phyloP scores from a whole-genome alignment of 176 grass and related monocot species.

The Pharus latifolius region DNA sequence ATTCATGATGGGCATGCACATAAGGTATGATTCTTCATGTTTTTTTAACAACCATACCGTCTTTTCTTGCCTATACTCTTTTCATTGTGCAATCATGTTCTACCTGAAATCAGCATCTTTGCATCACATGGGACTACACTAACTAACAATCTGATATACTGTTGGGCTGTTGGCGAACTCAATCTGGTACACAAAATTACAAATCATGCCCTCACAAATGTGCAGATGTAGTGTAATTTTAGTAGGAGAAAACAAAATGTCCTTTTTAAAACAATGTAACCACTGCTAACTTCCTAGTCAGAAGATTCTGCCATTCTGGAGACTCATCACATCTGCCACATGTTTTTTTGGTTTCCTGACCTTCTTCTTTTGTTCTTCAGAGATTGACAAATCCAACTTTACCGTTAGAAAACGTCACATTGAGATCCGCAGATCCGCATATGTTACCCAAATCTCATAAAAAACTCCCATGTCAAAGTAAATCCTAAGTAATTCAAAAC shows the following conservation, averaged over 20 bases:
- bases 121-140: conserved; percentile 31
- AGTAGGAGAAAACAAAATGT: background rate
- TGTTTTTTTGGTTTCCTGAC: too few relatives aligned
- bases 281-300: background rate
- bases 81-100: conserved; percentile 46
- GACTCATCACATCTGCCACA: background rate
- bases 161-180: conserved; percentile 4
- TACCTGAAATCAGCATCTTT: background rate
- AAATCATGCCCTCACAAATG: background rate
- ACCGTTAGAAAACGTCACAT: background rate
- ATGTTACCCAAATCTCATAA: too few relatives aligned
- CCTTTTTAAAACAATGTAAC: background rate
- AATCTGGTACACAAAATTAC: conserved; percentile 9
- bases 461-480: background rate
- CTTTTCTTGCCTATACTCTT: conserved; percentile 18
- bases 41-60: conserved; percentile 4
- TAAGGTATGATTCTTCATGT: conserved; percentile 24
- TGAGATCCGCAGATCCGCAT: conserved; percentile 23
- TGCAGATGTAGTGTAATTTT: background rate
- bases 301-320: conserved; percentile 9
- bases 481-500: background rate
- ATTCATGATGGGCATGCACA: conserved; percentile 20
- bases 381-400: background rate
- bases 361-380: conserved; percentile 4
- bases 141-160: conserved; percentile 26